Conservation (phyloP, 495 filamentous ascomycete species). For the Penicillium coffeae region DNA sequence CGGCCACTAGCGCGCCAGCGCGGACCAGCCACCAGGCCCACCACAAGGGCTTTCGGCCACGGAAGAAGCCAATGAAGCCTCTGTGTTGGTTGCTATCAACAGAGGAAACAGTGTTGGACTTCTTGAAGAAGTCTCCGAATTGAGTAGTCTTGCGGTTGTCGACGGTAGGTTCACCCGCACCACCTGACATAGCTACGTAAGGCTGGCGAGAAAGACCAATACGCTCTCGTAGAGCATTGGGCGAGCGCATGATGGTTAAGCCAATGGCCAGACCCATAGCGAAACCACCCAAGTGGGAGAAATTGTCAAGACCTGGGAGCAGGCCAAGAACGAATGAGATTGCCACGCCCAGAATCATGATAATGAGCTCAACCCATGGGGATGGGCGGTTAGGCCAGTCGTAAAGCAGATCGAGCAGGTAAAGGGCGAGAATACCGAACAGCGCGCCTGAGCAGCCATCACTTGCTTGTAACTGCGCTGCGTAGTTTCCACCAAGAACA, state of each 20-base stretch:
- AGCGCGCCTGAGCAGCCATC: conserved; percentile 85
- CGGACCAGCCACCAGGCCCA: conserved; percentile 96
- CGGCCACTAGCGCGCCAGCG: conserved; percentile 70
- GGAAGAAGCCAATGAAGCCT: conserved; percentile 79
- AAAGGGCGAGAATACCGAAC: conserved; percentile 87
- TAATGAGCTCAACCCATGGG: conserved; percentile 75
- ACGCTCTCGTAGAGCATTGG: conserved; percentile 69
- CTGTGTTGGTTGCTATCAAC: conserved; percentile 39
- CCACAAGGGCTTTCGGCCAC: conserved; percentile 86
- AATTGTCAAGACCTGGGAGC: conserved; percentile 92
- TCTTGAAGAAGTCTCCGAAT: conserved; percentile 39
- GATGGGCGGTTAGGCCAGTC: conserved; percentile 74
- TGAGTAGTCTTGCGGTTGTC: conserved; percentile 28
- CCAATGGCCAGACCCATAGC: conserved; percentile 87
- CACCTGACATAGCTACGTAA: conserved; percentile 57
- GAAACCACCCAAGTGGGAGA: conserved; percentile 95
- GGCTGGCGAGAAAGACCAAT: conserved; percentile 65
- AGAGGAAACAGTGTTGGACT: conserved; percentile 16
- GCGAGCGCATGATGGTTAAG: conserved; percentile 81
- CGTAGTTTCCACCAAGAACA: conserved; percentile 91
- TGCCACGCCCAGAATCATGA: conserved; percentile 76
- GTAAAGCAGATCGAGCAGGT: conserved; percentile 85
- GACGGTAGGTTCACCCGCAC: conserved; percentile 17
- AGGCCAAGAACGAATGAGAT: conserved; percentile 92
- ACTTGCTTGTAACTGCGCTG: conserved; percentile 71